Evolutionary conservation across 2,329 filamentous ascomycete genomes (phyloP), one percentile per base, ranked within the genome.

Genomic region (Scleromitrula shiraiana): DNA sequence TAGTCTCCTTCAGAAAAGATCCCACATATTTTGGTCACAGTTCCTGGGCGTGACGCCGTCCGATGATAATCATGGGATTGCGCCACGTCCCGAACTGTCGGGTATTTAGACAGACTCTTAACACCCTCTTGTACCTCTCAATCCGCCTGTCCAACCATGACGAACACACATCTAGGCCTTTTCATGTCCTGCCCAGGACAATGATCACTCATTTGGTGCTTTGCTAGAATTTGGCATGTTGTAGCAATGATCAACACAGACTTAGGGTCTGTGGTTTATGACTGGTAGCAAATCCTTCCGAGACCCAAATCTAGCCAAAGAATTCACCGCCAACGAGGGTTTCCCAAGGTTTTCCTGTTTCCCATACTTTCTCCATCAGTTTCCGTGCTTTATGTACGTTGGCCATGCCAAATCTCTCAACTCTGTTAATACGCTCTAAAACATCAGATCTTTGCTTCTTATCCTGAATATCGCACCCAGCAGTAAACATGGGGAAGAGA

Each of bases 401-500:
- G 52, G 78, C 83, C 78, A 91, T 82, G 4, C 86, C 87, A 53
- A 82, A 82, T 5, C 75, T 78, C 66, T 91, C 85, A 1, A 88
- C 77, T 15, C 74, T 74, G 61, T 72, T 71, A 60, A 93, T 72
- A 40, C 86, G 72, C 55, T 79, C 75, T 58, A 86, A 68, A 30
- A 91, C 78, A 58, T 78, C 72, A 20, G 68, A 67, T 41, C 80
- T 71, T 56, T 83, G 76, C 2, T 65, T 66, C 27, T 69, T 59
- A 41, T 80, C 75, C 47, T 68, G 68, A 1, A 81, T 79, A 63
- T 93, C 85, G 55, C 85, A 90, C 0, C 87, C 88, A 1, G 87
- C 87, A 1, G 85, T 86, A 64, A 93, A 93, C 67, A 93, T 80
- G 0, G 88, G 87, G 55, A 93, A 90, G 32, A 93, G 64, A 15